A percentile compares a stretch with the other conserved stretches of the same genome.
Evolutionary conservation across 2,329 filamentous ascomycete species (phyloP).

Genomic region (Aspergillus amoenus): DNA sequence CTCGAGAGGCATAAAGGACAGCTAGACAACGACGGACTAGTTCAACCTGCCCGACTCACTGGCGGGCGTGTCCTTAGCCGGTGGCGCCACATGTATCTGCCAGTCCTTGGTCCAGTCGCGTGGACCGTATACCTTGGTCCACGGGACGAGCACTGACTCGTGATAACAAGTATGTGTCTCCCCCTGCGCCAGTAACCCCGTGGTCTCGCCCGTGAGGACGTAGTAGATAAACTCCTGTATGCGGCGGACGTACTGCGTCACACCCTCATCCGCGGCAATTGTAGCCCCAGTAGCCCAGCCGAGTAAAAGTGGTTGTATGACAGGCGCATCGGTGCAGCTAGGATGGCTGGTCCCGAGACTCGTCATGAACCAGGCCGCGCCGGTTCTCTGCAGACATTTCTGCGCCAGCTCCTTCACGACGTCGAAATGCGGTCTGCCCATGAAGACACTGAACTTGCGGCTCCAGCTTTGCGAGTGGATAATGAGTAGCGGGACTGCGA

Average conservation of each 20-base stretch:
- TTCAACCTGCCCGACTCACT: no score
- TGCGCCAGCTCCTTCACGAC: neutral
- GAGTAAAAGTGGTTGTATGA: neutral
- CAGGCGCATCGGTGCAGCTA: neutral
- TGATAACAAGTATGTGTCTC: neutral
- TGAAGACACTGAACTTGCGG: constrained; percentile 1
- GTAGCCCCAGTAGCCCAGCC: neutral
- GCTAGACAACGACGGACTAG: no score
- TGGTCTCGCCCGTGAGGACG: neutral
- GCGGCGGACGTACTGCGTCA: neutral
- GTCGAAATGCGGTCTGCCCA: neutral
- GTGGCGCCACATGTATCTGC: constrained; percentile 1
- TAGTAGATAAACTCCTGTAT: neutral
- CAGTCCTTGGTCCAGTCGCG: neutral
- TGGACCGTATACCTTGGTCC: neutral
- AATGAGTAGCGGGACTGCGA: neutral
- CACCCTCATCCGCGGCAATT: neutral
- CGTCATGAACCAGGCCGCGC: neutral
- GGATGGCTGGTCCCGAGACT: neutral
- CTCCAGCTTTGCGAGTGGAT: constrained; percentile 1
- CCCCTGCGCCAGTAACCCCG: neutral
- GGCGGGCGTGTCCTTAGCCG: neutral
- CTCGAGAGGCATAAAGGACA: no score
- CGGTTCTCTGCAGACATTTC: neutral
- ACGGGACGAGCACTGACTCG: neutral